Conservation (phyloP, 164 flowering plant genomes). For the Sedum album region DNA sequence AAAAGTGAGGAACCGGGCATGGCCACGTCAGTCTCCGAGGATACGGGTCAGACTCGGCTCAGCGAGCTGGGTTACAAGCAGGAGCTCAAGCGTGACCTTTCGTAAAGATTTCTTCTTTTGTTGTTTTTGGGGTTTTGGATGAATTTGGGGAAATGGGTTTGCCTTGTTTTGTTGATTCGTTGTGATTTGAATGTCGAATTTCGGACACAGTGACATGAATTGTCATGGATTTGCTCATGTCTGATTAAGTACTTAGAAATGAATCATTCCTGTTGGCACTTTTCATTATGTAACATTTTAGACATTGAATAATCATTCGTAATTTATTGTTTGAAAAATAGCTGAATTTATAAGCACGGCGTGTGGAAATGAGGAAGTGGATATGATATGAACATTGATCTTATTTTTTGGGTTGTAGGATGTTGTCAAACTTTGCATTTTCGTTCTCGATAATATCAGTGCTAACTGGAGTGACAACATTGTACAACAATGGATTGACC, state of each 20-base stretch:
- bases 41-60: conserved; percentile 65
- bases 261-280: conserved; percentile 26
- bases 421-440: conserved; percentile 54
- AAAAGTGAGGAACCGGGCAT: conserved; percentile 12
- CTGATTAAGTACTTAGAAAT: too few relatives aligned
- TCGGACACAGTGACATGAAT: neutral
- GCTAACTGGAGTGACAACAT: conserved; percentile 72
- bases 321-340: neutral
- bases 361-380: neutral
- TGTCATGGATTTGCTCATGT: neutral
- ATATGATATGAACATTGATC: neutral
- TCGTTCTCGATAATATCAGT: conserved; percentile 68
- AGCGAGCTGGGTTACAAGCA: conserved; percentile 85
- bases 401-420: neutral
- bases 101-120: conserved; percentile 32
- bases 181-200: neutral
- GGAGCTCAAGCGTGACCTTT: conserved; percentile 87
- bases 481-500: conserved; percentile 52
- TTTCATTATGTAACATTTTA: too few relatives aligned
- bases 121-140: neutral
- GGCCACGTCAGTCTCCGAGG: conserved; percentile 19
- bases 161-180: conserved; percentile 8
- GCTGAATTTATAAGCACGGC: too few relatives aligned
- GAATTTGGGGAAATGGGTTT: neutral
- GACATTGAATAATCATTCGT: too few relatives aligned